Evolutionary conservation across 1,284 basidiomycete genomes (phyloP).

Genomic region (Cryptococcus sp.): DNA sequence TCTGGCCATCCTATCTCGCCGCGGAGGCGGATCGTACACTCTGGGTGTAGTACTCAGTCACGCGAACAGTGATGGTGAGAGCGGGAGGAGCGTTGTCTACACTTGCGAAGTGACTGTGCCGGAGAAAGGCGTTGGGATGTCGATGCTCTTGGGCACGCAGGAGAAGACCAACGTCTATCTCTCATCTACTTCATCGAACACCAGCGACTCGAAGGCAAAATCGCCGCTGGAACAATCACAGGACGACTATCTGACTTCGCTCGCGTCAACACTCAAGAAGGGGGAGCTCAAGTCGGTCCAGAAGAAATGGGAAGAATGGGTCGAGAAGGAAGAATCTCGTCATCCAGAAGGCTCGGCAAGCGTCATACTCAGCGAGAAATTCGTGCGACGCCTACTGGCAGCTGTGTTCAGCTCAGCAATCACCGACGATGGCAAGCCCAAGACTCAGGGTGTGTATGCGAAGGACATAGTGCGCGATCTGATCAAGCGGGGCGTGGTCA

Average conservation of each 20-base stretch:
- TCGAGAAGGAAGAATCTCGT: slow-evolving; percentile 8
- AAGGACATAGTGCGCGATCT: slow-evolving; percentile 32
- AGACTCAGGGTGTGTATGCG: slow-evolving; percentile 32
- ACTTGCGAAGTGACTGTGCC: slow-evolving; percentile 40
- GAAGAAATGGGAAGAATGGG: slow-evolving; percentile 18
- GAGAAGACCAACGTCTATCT: slow-evolving; percentile 28
- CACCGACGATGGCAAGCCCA: slow-evolving; percentile 6
- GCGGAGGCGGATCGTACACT: slow-evolving; percentile 9
- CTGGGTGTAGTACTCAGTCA: slow-evolving; percentile 31
- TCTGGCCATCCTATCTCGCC: slow-evolving; percentile 26
- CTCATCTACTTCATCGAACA: not conserved
- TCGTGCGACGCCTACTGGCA: slow-evolving; percentile 24
- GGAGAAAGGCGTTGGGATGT: slow-evolving; percentile 39
- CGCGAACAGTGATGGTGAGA: slow-evolving; percentile 19
- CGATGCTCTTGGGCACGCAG: slow-evolving; percentile 36
- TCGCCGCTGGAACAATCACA: slow-evolving; percentile 3
- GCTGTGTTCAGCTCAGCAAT: slow-evolving; percentile 32
- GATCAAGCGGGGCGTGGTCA: slow-evolving; percentile 30
- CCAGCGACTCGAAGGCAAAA: not conserved
- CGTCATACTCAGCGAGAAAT: slow-evolving; percentile 3
- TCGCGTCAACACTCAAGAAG: slow-evolving; percentile 5
- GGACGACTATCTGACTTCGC: slow-evolving; percentile 5
- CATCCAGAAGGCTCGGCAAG: slow-evolving; percentile 6
- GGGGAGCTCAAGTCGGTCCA: slow-evolving; percentile 19
- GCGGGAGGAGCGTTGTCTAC: slow-evolving; percentile 40